phyloP scores from a whole-genome alignment of 1,284 basidiomycete genomes.

The Laetiporus sulphureus region DNA sequence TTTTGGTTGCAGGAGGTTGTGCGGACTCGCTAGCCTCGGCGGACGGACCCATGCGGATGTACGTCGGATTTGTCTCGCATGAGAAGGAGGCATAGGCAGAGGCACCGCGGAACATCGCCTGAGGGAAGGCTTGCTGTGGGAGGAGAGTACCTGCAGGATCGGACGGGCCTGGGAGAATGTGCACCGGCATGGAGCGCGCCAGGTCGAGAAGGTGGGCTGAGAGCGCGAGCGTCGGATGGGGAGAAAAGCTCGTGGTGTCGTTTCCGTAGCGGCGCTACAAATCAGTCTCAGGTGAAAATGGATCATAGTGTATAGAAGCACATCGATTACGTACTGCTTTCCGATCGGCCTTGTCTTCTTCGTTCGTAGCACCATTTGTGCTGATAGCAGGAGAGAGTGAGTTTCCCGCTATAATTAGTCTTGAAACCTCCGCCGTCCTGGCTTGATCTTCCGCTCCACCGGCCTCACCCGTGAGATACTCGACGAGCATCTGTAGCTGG shows the following conservation, averaged over 20 bases:
- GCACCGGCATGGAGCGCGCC: constrained; percentile 67
- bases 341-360: constrained; percentile 41
- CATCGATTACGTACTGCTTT: constrained; percentile 43
- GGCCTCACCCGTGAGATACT: constrained; percentile 83
- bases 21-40: constrained; percentile 14
- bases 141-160: constrained; percentile 88
- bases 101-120: constrained; percentile 81
- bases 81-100: constrained; percentile 59
- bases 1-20: constrained; percentile 9
- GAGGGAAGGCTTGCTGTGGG: constrained; percentile 92
- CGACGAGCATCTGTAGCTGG: constrained; percentile 74
- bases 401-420: constrained; percentile 84
- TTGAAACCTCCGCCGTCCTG: constrained; percentile 66
- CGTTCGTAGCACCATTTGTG: constrained; percentile 16
- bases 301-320: background rate
- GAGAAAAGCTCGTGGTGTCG: constrained; percentile 57
- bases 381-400: constrained; percentile 56
- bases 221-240: constrained; percentile 69
- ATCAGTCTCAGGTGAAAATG: no score
- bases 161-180: constrained; percentile 78
- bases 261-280: constrained; percentile 54
- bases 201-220: constrained; percentile 71
- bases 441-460: constrained; percentile 63
- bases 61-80: constrained; percentile 88
- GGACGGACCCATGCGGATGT: constrained; percentile 50